These are phyloP conservation scores for Globisporangium apiculatum DNA, from an alignment of 352 stramenopile species.

Conservation along the genomic window DNA sequence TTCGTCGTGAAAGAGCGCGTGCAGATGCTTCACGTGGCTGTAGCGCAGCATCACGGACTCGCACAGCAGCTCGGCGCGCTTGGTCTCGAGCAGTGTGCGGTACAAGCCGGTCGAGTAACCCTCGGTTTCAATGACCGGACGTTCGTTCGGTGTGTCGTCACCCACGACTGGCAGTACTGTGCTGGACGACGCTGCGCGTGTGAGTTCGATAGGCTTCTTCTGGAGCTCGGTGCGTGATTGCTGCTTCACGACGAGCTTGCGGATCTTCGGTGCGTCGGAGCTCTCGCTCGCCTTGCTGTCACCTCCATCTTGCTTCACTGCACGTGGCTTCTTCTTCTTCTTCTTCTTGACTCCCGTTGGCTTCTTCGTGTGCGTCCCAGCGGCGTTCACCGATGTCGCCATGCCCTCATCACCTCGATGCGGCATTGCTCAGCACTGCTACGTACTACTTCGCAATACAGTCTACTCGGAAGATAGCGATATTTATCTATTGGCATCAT, in stretches of 20 bases:
- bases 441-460: neutral
- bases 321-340: conserved; percentile 14
- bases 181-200: neutral
- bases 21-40: conserved; percentile 28
- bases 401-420: neutral
- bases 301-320: neutral
- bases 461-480: neutral
- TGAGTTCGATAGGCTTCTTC: conserved; percentile 1
- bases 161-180: conserved; percentile 1
- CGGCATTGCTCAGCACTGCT: neutral
- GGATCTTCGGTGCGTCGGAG: neutral
- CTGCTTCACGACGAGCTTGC: conserved; percentile 12
- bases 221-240: conserved; percentile 2
- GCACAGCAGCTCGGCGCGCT: conserved; percentile 40
- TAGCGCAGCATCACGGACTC: conserved; percentile 37
- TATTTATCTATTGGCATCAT: no score
- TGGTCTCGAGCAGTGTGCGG: conserved; percentile 40
- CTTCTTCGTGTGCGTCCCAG: neutral
- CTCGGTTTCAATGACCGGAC: conserved; percentile 5
- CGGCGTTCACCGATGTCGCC: neutral
- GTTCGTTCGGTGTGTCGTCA: neutral
- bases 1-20: conserved; percentile 31
- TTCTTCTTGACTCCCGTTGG: conserved; percentile 2
- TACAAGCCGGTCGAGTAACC: conserved; percentile 40
- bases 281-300: neutral